Percentiles rank a stretch among this genome's conserved stretches.
Conservation (phyloP, 78 protist species). For the Dictyostelium intermedium region DNA sequence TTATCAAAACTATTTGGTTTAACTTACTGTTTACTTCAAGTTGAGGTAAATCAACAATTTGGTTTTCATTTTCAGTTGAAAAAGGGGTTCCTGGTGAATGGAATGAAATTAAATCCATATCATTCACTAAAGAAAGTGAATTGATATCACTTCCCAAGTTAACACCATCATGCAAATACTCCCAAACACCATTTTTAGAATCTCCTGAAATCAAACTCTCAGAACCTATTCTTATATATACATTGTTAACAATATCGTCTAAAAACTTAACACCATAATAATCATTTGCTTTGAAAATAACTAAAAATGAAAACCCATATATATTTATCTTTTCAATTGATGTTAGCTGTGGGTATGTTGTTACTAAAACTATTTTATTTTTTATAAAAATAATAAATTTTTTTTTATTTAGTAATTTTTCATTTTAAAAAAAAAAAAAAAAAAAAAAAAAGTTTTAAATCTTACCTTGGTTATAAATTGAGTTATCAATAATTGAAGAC, state of each 20-base stretch:
- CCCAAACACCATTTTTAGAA: background rate
- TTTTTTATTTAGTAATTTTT: too few relatives aligned
- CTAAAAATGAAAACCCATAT: background rate
- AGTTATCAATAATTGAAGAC: background rate
- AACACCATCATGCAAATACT: background rate
- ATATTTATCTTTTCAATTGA: background rate
- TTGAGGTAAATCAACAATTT: background rate
- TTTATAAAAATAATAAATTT: too few relatives aligned
- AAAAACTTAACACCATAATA: background rate
- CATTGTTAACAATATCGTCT: background rate
- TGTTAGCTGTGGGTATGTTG: background rate
- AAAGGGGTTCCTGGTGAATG: background rate
- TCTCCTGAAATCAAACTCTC: background rate
- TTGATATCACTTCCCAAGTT: background rate
- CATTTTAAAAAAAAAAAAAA: too few relatives aligned
- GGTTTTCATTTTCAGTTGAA: background rate
- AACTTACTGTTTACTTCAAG: background rate
- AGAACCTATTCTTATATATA: background rate
- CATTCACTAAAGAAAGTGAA: background rate
- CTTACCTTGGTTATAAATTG: background rate
- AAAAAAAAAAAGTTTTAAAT: background rate
- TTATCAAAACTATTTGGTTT: background rate
- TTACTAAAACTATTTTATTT: too few relatives aligned
- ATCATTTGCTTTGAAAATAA: background rate
- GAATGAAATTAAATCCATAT: background rate